Evolutionary conservation across 306 rosid species (phyloP).

Genomic region (Ormosia semicastrata): DNA sequence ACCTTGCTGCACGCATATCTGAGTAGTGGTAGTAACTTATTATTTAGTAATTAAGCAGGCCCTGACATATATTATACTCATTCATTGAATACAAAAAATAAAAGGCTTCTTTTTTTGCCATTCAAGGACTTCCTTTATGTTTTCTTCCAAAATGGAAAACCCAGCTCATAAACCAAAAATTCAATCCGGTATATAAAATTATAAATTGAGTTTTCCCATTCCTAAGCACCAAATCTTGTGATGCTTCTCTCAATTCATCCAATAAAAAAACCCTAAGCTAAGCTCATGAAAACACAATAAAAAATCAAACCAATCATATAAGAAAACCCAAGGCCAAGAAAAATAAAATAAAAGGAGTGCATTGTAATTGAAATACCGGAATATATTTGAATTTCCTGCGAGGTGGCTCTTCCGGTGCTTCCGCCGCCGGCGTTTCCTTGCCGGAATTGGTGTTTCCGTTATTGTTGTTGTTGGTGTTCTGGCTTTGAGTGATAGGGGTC

Average conservation of each 20-base stretch:
- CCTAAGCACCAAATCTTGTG: background rate
- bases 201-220: background rate
- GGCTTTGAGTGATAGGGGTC: constrained; percentile 86
- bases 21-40: background rate
- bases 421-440: constrained; percentile 33
- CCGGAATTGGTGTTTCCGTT: constrained; percentile 29
- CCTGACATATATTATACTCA: no score
- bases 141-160: no score
- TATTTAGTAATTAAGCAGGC: background rate
- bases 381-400: constrained; percentile 84
- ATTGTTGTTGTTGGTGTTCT: constrained; percentile 32
- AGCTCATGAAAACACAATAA: background rate
- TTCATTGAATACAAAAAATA: background rate
- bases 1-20: background rate
- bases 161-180: background rate
- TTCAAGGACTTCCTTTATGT: background rate
- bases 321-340: background rate
- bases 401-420: constrained; percentile 69
- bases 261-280: constrained; percentile 23
- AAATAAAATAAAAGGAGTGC: background rate
- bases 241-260: background rate
- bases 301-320: background rate
- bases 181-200: background rate
- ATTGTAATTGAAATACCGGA: constrained; percentile 55
- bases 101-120: background rate